phyloP scores from a whole-genome alignment of 208 protist species.

The Trypanosoma melophagium region DNA sequence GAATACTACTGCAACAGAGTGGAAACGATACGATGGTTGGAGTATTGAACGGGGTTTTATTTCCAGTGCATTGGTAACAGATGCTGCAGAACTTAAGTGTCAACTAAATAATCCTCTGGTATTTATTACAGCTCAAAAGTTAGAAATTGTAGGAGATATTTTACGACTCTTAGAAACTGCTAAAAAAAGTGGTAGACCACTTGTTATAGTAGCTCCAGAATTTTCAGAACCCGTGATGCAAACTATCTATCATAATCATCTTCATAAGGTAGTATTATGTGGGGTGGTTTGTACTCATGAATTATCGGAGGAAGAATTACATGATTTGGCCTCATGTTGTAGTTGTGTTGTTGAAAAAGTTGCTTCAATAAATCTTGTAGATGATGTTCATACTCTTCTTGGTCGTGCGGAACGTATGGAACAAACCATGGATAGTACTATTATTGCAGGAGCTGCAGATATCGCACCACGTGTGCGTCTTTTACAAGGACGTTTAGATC shows the following conservation, averaged over 20 bases:
- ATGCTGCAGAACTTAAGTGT: slow-evolving; percentile 92
- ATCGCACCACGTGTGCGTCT: slow-evolving; percentile 89
- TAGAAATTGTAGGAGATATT: slow-evolving; percentile 60
- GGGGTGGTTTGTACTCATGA: slow-evolving; percentile 95
- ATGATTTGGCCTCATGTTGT: slow-evolving; percentile 99
- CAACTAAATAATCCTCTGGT: slow-evolving; percentile 94
- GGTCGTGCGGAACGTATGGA: slow-evolving; percentile 53
- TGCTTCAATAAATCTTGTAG: slow-evolving; percentile 58
- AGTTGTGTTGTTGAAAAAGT: slow-evolving; percentile 92
- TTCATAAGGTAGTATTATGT: slow-evolving; percentile 93
- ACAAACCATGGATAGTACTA: slow-evolving; percentile 98
- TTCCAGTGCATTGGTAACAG: slow-evolving; percentile 98
- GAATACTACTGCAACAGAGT: slow-evolving; percentile 95
- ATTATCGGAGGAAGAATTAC: slow-evolving; percentile 97
- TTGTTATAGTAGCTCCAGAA: slow-evolving; percentile 69
- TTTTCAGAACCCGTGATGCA: slow-evolving; percentile 80
- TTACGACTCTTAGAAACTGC: slow-evolving; percentile 74
- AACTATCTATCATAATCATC: slow-evolving; percentile 93
- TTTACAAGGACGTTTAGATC: slow-evolving; percentile 90
- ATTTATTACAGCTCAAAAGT: slow-evolving; percentile 77
- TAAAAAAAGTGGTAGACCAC: slow-evolving; percentile 41
- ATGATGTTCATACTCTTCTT: slow-evolving; percentile 62
- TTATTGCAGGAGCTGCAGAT: slow-evolving; percentile 86
- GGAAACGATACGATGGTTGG: slow-evolving; percentile 97
- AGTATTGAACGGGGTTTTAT: slow-evolving; percentile 97